Conservation (phyloP, 257 asterid species). For the Lantana camara region DNA sequence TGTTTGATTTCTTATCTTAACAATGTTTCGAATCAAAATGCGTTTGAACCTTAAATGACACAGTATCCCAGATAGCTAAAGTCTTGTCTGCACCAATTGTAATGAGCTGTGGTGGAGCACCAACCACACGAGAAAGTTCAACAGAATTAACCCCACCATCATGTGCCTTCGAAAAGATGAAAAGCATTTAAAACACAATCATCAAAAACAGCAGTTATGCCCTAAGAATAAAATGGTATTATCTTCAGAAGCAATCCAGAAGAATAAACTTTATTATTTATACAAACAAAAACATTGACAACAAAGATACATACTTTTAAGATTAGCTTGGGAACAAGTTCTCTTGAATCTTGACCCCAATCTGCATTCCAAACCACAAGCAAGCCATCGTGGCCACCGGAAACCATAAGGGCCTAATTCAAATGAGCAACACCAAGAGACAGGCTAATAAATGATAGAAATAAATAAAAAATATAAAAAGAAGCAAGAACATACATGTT, state of each 20-base stretch:
- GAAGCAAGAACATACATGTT: background rate
- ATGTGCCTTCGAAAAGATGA: constrained; percentile 69
- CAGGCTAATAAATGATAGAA: constrained; percentile 16
- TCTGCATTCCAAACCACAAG: constrained; percentile 98
- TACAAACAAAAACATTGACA: constrained; percentile 18
- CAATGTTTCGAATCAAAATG: constrained; percentile 17
- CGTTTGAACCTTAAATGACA: constrained; percentile 78
- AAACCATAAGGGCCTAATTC: constrained; percentile 87
- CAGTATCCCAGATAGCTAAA: constrained; percentile 97
- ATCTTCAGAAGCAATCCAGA: constrained; percentile 20
- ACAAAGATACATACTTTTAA: constrained; percentile 56
- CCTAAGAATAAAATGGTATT: constrained; percentile 2
- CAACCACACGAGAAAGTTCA: constrained; percentile 91
- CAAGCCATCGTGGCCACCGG: constrained; percentile 98
- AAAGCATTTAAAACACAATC: constrained; percentile 21
- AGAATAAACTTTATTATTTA: too few relatives aligned
- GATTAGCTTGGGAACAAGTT: constrained; percentile 96
- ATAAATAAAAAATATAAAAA: background rate
- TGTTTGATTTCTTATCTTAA: background rate
- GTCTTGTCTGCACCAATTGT: constrained; percentile 98
- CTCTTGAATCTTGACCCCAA: constrained; percentile 90
- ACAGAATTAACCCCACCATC: constrained; percentile 96
- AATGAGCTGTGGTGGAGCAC: constrained; percentile 94
- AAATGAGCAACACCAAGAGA: constrained; percentile 33
- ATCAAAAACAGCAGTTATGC: constrained; percentile 13